phyloP scores from a whole-genome alignment of 2,329 filamentous ascomycete species.

The Paraphaeosphaeria minitans region DNA sequence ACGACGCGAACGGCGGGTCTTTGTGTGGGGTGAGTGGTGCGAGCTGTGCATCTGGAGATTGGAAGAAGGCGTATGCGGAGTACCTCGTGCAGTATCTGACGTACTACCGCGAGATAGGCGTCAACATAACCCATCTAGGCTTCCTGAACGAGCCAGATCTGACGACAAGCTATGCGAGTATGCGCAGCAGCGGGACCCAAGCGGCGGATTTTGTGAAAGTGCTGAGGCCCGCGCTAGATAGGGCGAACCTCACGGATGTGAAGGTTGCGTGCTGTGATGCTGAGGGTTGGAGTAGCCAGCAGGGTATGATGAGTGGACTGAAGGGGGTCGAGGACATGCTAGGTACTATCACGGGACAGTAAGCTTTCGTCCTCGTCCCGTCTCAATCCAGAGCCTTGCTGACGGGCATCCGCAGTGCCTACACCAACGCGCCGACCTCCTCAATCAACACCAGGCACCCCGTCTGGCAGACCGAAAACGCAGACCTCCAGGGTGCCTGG shows the following conservation, averaged over 20 bases:
- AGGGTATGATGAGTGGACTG: conserved; percentile 28
- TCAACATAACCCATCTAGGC: conserved; percentile 50
- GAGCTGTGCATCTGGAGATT: conserved; percentile 51
- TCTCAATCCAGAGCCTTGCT: neutral
- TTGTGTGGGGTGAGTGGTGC: conserved; percentile 54
- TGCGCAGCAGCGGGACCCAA: conserved; percentile 54
- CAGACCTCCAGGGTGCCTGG: conserved; percentile 51
- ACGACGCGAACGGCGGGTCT: conserved; percentile 53
- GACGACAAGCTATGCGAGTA: conserved; percentile 41
- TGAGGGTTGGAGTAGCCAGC: conserved; percentile 48
- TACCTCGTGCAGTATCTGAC: conserved; percentile 56
- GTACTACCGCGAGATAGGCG: conserved; percentile 50
- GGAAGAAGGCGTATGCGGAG: conserved; percentile 56
- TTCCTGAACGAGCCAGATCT: conserved; percentile 55
- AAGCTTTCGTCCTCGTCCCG: conserved; percentile 8
- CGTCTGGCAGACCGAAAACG: conserved; percentile 61
- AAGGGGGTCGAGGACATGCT: conserved; percentile 22
- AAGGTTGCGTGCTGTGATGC: conserved; percentile 54
- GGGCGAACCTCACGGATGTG: conserved; percentile 42
- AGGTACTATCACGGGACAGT: conserved; percentile 34
- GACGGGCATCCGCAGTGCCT: conserved; percentile 20
- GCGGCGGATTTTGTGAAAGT: conserved; percentile 59
- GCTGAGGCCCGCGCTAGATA: conserved; percentile 48
- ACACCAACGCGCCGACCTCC: conserved; percentile 25
- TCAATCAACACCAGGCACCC: conserved; percentile 45